phyloP scores from a whole-genome alignment of 257 asterid genomes.

The Fraxinus pennsylvanica region DNA sequence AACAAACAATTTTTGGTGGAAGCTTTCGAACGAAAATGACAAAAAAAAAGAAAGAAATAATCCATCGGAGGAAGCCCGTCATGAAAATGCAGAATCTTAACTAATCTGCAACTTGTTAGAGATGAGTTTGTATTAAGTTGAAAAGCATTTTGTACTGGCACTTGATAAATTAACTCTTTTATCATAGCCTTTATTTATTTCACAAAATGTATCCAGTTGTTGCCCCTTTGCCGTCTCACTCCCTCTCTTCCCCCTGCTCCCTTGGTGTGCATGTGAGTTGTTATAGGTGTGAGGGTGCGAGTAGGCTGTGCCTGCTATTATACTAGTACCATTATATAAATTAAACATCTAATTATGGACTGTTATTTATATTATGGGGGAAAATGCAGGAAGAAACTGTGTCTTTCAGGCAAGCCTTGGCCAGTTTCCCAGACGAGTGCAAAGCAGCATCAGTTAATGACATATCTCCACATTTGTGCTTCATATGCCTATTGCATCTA shows the following conservation, averaged over 20 bases:
- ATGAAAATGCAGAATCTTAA: not conserved
- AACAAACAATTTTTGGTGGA: not conserved
- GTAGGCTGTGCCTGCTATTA: not conserved
- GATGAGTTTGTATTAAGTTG: not conserved
- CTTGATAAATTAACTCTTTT: not conserved
- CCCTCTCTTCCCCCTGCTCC: not conserved
- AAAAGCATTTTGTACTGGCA: not conserved
- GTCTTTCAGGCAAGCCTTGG: constrained; percentile 72
- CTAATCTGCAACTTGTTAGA: not conserved
- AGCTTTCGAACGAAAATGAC: not conserved
- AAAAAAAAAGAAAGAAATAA: not conserved
- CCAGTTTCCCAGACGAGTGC: constrained; percentile 64
- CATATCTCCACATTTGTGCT: constrained; percentile 89
- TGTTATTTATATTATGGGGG: not conserved
- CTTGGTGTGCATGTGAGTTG: not conserved
- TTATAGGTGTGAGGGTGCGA: not conserved
- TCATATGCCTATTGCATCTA: constrained; percentile 91
- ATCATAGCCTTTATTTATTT: not conserved
- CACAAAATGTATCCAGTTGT: not conserved
- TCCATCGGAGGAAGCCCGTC: not conserved
- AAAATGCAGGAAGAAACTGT: constrained; percentile 34
- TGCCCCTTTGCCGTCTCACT: not conserved
- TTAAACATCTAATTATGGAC: not conserved
- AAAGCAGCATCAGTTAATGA: constrained; percentile 57
- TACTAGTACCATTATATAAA: not conserved